phyloP scores from a whole-genome alignment of 139 green algal genomes.

The Chlamydomonas schloesseri region DNA sequence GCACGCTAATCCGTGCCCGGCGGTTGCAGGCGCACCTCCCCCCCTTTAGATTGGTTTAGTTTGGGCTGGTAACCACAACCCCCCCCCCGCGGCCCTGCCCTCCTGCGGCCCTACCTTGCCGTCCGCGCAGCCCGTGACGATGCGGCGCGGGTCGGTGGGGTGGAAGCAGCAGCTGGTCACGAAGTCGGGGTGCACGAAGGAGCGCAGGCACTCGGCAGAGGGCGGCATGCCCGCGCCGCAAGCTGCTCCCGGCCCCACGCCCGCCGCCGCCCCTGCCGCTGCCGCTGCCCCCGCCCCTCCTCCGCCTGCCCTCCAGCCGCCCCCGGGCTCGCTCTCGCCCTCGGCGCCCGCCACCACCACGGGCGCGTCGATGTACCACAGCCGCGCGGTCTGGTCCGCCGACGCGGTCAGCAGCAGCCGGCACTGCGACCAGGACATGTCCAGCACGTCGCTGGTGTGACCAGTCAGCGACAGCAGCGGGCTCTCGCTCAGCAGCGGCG shows the following conservation, averaged over 20 bases:
- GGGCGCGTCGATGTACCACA: constrained; percentile 87
- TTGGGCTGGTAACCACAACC: too few relatives aligned
- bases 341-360: background rate
- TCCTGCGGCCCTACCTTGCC: constrained; percentile 14
- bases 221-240: background rate
- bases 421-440: constrained; percentile 86
- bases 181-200: constrained; percentile 86
- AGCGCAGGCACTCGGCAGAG: constrained; percentile 72
- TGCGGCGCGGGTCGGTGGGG: constrained; percentile 84
- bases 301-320: too few relatives aligned
- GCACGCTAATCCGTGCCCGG: too few relatives aligned
- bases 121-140: constrained; percentile 65
- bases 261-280: background rate
- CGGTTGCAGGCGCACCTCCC: too few relatives aligned
- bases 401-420: constrained; percentile 87
- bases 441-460: constrained; percentile 86
- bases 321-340: too few relatives aligned
- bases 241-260: background rate
- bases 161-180: constrained; percentile 89
- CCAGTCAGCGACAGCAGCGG: constrained; percentile 53
- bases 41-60: too few relatives aligned
- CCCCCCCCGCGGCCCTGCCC: too few relatives aligned
- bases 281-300: background rate
- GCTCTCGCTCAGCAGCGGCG: constrained; percentile 26
- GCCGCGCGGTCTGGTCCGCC: constrained; percentile 91